phyloP scores from a whole-genome alignment of 306 rosid species.

The Betula pendula region DNA sequence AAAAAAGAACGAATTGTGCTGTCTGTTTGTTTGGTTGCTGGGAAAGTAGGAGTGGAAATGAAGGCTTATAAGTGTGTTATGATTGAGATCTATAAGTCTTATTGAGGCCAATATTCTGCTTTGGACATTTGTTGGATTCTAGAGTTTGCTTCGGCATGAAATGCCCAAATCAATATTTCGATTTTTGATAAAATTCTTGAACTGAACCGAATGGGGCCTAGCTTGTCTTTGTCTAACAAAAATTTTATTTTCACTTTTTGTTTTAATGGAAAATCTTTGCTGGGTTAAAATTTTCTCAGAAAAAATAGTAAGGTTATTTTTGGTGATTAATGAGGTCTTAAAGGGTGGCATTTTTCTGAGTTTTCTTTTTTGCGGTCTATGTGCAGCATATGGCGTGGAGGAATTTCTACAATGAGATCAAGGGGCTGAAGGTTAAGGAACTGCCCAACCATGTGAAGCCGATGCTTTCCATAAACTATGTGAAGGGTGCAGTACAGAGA shows the following conservation, averaged over 20 bases:
- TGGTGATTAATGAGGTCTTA: neutral
- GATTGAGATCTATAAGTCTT: neutral
- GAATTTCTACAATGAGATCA: slow-evolving; percentile 66
- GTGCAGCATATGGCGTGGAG: slow-evolving; percentile 58
- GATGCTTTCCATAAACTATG: slow-evolving; percentile 44
- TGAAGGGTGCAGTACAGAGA: slow-evolving; percentile 45
- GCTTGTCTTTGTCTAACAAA: neutral
- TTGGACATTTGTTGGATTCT: neutral
- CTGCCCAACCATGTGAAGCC: slow-evolving; percentile 66
- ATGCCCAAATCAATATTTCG: neutral
- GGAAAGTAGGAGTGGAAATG: neutral
- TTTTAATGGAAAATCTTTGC: neutral
- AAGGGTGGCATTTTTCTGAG: neutral
- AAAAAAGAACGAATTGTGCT: too few relatives aligned
- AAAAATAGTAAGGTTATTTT: neutral
- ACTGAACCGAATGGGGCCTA: neutral
- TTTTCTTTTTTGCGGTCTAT: slow-evolving; percentile 1
- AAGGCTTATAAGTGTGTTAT: neutral
- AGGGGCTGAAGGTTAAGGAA: slow-evolving; percentile 63
- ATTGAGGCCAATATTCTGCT: neutral
- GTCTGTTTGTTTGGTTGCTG: neutral
- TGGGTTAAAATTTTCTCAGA: neutral
- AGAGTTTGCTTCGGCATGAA: neutral
- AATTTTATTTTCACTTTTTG: neutral
- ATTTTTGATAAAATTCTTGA: neutral